These are phyloP conservation scores for Persicaria maculosa DNA, from an alignment of 148 eudicot species.

Conservation along the genomic window DNA sequence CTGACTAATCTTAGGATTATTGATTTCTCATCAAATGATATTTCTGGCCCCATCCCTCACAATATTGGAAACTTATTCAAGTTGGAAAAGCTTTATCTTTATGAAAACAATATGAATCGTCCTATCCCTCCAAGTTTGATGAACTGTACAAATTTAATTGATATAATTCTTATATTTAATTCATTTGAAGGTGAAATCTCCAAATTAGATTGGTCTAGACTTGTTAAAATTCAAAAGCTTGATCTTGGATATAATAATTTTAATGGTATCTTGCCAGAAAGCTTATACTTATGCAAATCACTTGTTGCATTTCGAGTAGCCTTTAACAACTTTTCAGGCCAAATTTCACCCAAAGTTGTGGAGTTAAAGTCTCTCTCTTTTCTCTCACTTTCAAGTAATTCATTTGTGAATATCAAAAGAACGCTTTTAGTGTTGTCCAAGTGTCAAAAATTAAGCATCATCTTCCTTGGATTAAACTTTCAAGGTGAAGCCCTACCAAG, in stretches of 20 bases:
- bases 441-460: too few species aligned
- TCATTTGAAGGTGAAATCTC: slow-evolving; percentile 53
- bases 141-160: slow-evolving; percentile 53
- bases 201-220: slow-evolving; percentile 55
- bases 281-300: slow-evolving; percentile 64
- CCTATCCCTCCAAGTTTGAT: slow-evolving; percentile 56
- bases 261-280: slow-evolving; percentile 49
- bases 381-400: slow-evolving; percentile 16
- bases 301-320: slow-evolving; percentile 68
- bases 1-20: neutral
- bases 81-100: slow-evolving; percentile 59
- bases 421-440: too few species aligned
- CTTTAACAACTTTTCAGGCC: slow-evolving; percentile 47
- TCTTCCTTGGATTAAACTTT: too few species aligned
- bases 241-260: slow-evolving; percentile 75
- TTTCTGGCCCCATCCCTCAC: slow-evolving; percentile 49
- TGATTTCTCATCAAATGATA: neutral
- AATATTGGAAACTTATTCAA: slow-evolving; percentile 47
- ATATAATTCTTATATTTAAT: slow-evolving; percentile 61
- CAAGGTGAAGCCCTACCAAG: slow-evolving; percentile 46
- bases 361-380: slow-evolving; percentile 58
- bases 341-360: slow-evolving; percentile 40
- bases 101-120: slow-evolving; percentile 55
- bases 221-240: slow-evolving; percentile 36
- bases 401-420: too few species aligned